A percentile compares a stretch with the other conserved stretches of the same genome.
Evolutionary conservation across 2,329 filamentous ascomycete genomes (phyloP).

Genomic region (Penicillium sp.): DNA sequence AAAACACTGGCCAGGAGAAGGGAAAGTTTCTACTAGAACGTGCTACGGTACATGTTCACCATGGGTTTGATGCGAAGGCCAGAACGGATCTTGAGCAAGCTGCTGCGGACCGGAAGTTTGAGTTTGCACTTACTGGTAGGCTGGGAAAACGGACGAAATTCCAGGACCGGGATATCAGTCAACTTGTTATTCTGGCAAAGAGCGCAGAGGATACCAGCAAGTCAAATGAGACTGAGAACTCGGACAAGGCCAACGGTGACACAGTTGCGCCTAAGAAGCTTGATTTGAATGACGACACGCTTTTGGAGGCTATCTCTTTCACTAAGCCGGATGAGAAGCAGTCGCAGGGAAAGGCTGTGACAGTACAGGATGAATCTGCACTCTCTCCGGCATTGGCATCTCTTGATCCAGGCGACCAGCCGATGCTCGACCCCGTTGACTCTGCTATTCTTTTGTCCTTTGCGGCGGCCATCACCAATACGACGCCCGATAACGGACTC

Average conservation of each 20-base stretch:
- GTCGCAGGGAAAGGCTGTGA: conserved; percentile 43
- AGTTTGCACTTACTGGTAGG: conserved; percentile 82
- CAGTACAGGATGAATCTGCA: conserved; percentile 48
- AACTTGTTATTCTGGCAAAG: conserved; percentile 87
- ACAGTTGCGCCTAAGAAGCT: conserved; percentile 67
- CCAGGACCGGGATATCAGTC: conserved; percentile 64
- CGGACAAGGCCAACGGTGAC: conserved; percentile 34
- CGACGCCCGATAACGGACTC: conserved; percentile 79
- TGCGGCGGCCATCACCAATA: conserved; percentile 89
- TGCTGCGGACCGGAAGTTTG: conserved; percentile 69
- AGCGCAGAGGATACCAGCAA: conserved; percentile 58
- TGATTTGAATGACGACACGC: conserved; percentile 87
- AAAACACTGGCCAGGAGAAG: conserved; percentile 53
- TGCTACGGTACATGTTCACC: conserved; percentile 80
- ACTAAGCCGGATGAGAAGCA: conserved; percentile 57
- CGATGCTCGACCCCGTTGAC: conserved; percentile 79
- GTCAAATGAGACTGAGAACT: conserved; percentile 19
- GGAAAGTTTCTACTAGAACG: conserved; percentile 80
- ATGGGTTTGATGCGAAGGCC: conserved; percentile 79
- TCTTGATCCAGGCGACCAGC: conserved; percentile 79
- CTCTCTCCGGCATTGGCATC: conserved; percentile 67
- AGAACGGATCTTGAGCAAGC: conserved; percentile 72
- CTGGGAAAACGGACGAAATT: conserved; percentile 69
- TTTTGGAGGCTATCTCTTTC: conserved; percentile 87
- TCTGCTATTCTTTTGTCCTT: conserved; percentile 81